Evolutionary conservation across 2,329 filamentous ascomycete genomes (phyloP).

Genomic region (Aspergillus floridensis): DNA sequence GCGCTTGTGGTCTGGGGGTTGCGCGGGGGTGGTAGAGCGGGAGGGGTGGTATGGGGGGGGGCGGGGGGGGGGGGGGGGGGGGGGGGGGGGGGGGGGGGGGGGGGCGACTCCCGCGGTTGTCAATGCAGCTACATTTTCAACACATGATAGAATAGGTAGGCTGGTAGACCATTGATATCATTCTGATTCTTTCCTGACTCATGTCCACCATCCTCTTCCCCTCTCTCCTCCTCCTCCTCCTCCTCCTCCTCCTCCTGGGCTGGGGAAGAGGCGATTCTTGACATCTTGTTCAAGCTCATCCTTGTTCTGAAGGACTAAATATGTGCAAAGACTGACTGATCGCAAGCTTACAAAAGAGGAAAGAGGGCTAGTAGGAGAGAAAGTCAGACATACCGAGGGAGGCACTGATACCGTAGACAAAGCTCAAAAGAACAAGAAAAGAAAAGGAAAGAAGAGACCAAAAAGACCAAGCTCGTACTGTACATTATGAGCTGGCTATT

Average conservation of each 20-base stretch:
- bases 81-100: too few species aligned
- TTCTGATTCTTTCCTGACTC: not conserved
- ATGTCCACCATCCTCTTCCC: not conserved
- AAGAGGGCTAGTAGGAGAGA: too few species aligned
- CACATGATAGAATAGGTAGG: conserved; percentile 19
- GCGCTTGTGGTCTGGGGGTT: too few species aligned
- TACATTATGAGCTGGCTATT: conserved; percentile 14
- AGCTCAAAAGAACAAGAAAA: not conserved
- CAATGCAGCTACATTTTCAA: conserved; percentile 17
- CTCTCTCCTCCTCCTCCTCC: not conserved
- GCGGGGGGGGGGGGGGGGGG: too few species aligned
- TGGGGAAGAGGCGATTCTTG: not conserved
- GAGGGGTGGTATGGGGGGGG: too few species aligned
- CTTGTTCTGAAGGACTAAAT: not conserved
- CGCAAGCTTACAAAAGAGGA: too few species aligned
- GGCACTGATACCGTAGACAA: not conserved
- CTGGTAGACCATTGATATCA: conserved; percentile 9
- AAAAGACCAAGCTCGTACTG: not conserved
- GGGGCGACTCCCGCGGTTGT: conserved; percentile 22
- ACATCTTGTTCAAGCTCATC: not conserved
- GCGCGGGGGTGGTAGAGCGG: too few species aligned
- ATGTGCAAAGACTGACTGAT: not conserved
- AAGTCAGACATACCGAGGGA: not conserved
- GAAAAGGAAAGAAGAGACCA: not conserved
- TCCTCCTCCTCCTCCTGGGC: not conserved